Base-by-base conservation (phyloP, 2,329 filamentous ascomycete species). In the Immersiporthe knoxdaviesiana region DNA sequence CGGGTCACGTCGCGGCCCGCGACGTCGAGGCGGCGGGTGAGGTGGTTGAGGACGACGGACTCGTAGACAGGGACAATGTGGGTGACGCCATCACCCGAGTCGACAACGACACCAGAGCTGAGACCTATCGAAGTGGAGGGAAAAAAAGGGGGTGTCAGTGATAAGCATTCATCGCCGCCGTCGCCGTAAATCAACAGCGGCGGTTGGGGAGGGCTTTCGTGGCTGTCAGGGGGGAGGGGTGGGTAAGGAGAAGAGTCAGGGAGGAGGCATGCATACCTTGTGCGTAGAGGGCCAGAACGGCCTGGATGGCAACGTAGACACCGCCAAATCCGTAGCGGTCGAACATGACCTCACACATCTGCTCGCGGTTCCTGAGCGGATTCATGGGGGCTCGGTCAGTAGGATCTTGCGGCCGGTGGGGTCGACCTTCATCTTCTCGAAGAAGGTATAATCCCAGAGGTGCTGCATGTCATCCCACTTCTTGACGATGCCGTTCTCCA, bases 401-500 rank as follows among this genome's bases (percentile, higher is more conserved):
- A 99, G 88, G 80, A 99, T 98, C 88, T 99, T 99, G 81, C 94
- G 93, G 74, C 93, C 95, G 30, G 88, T 89, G 2, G 96, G 89
- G 79, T 98, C 92, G 75, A 99, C 85, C 81, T 94, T 90, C 88
- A 99, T 92, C 88, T 98, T 98, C 81, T 99, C 95, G 81, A 88
- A 91, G 81, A 99, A 99, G 32, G 96, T 99, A 81, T 97, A 98
- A 83, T 99, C 95, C 96, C 96, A 99, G 68, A 99, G 90, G 79
- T 98, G 95, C 84, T 97, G 93, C 96, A 99, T 99, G 81, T 99
- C 96, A 76, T 99, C 96, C 96, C 96, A 99, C 79, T 94, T 94
- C 88, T 97, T 98, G 74, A 99, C 94, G 77, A 99, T 98, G 77
- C 96, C 96, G 80, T 99, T 99, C 82, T 99, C 96, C 96, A 99